A percentile compares a stretch with the other conserved stretches of the same genome.
Conservation (phyloP, 495 filamentous ascomycete species). For the Aspergillus sclerotiicarbonarius region DNA sequence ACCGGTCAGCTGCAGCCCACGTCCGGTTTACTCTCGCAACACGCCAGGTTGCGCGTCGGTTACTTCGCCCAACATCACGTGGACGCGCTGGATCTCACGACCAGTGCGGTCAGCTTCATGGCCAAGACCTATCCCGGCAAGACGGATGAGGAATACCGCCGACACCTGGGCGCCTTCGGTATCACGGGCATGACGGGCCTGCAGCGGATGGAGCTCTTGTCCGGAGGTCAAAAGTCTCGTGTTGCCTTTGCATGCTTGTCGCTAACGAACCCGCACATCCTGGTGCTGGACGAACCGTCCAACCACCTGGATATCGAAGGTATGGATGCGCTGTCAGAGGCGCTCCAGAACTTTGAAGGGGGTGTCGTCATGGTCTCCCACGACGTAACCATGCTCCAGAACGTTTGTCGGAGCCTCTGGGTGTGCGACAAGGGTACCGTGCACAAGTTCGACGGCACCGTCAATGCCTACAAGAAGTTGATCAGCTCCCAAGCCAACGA, state of each 20-base stretch:
- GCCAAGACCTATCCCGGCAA: constrained; percentile 84
- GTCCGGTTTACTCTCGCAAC: constrained; percentile 76
- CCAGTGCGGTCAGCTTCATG: constrained; percentile 92
- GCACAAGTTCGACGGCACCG: constrained; percentile 94
- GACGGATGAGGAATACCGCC: constrained; percentile 93
- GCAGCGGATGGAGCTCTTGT: constrained; percentile 92
- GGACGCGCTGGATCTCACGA: constrained; percentile 87
- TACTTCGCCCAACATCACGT: constrained; percentile 99
- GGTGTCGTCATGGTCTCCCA: constrained; percentile 98
- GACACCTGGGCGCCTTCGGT: constrained; percentile 95
- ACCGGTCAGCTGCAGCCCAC: constrained; percentile 80
- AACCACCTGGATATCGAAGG: constrained; percentile 99
- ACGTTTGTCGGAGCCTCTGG: constrained; percentile 91
- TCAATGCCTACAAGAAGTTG: constrained; percentile 96
- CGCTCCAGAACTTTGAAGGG: constrained; percentile 82
- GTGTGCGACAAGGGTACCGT: constrained; percentile 94
- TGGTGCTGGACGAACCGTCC: constrained; percentile 96
- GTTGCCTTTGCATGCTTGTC: constrained; percentile 96
- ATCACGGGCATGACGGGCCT: constrained; percentile 97
- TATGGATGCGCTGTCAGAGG: constrained; percentile 90
- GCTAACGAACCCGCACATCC: constrained; percentile 89
- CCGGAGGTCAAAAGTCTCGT: constrained; percentile 96
- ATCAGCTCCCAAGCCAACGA: constrained; percentile 88
- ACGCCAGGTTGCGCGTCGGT: constrained; percentile 83
- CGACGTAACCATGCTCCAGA: constrained; percentile 98